A percentile compares a stretch with the other conserved stretches of the same genome.
phyloP scores from a whole-genome alignment of 2,329 filamentous ascomycete genomes.

The Teratosphaeria zuluensis region DNA sequence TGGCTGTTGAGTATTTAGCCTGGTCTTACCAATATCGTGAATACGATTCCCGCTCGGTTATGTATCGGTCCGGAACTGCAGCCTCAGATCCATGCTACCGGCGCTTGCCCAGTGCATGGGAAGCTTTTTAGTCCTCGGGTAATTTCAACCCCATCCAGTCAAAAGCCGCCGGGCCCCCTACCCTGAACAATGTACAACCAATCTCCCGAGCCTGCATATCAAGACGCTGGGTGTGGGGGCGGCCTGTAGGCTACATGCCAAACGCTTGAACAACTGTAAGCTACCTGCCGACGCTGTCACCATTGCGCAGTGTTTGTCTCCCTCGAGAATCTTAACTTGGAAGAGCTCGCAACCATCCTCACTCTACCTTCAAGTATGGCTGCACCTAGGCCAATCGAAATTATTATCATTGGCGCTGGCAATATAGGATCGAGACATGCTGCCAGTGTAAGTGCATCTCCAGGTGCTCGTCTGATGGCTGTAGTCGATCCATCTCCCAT shows the following conservation, averaged over 20 bases:
- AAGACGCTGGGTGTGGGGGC: too few relatives aligned
- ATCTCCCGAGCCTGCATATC: too few relatives aligned
- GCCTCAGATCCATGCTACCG: not conserved
- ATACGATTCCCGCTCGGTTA: not conserved
- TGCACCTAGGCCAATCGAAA: too few relatives aligned
- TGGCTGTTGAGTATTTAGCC: not conserved
- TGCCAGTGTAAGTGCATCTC: constrained; percentile 31
- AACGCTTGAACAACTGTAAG: too few relatives aligned
- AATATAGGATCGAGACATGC: constrained; percentile 44
- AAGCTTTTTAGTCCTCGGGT: not conserved
- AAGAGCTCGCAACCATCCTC: too few relatives aligned
- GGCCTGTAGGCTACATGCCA: too few relatives aligned
- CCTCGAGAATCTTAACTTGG: too few relatives aligned
- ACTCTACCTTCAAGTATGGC: too few relatives aligned
- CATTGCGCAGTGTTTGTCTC: too few relatives aligned
- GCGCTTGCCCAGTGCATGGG: constrained; percentile 5
- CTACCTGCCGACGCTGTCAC: too few relatives aligned
- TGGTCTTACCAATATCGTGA: not conserved
- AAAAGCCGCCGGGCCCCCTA: not conserved
- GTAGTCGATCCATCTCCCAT: constrained; percentile 39
- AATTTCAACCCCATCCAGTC: not conserved
- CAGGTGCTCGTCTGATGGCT: constrained; percentile 31
- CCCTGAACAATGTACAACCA: too few relatives aligned
- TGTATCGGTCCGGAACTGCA: not conserved
- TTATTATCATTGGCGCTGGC: constrained; percentile 40